Base-by-base conservation (phyloP, 345 rosid genomes). In the Noccaea caerulescens region DNA sequence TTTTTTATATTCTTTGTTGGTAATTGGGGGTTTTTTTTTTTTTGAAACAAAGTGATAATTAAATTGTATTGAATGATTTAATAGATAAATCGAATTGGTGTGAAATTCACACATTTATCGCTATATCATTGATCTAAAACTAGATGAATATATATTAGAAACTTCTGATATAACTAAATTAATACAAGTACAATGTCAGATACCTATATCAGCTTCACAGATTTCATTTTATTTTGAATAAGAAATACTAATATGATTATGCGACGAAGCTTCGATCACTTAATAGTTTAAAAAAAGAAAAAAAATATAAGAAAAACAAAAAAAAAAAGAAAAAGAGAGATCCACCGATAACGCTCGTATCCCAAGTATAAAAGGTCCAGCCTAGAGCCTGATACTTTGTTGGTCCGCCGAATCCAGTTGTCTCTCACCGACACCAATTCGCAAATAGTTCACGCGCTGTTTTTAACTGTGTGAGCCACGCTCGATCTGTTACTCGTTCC, bases 391-490 rank as follows among this genome's bases (percentile, higher is more conserved):
- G 65, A 63, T 30, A 41, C 77, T 47, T 65, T 58, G 72, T 49
- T 54, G 67, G 72, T 73, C 37, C 77, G 54, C 49, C 62, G 62
- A 60, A 52, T 74, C 69, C 34, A 59, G 46, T 60, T 68, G 77
- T 58, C 74, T 44, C 52, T 45, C 79, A 75, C 79, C 79, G 79
- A 75, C 79, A 58, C 51, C 59, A 45, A n/a, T 25, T 63, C 63
- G 1, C 30, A 30, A 27, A 7, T 27, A 37, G 8, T 9, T 30
- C 10, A 73, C 68, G 50, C 78, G 63, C 33, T 12, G 3, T 30
- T 41, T 20, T 25, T 41, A 34, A n/a, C 3, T 12, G 13, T 43
- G 39, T 27, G 37, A 23, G 46, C 32, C 54, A 67, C 63, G 63
- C 61, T 33, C 34, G n/a, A 6, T 23, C 3, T 10, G 4, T 12